Evolutionary conservation across 768 basidiomycete genomes (phyloP).

Genomic region (Termitomyces titanicus): DNA sequence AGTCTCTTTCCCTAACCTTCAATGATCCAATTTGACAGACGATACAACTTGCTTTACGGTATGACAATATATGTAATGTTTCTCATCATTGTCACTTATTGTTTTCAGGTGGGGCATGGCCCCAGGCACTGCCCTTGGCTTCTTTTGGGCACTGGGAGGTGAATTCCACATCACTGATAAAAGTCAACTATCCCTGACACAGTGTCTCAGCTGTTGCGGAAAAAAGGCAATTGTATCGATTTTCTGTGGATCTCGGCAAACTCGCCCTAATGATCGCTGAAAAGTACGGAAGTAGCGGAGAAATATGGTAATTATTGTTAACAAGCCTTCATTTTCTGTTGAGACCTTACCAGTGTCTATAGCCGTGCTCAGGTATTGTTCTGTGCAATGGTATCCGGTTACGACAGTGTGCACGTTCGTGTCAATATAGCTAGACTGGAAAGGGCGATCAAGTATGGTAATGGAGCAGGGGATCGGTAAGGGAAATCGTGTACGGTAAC

Average conservation of each 20-base stretch:
- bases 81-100: not conserved
- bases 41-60: conserved; percentile 63
- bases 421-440: conserved; percentile 58
- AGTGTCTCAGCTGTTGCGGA: conserved; percentile 49
- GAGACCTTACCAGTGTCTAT: conserved; percentile 4
- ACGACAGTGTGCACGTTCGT: conserved; percentile 62
- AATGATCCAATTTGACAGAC: conserved; percentile 36
- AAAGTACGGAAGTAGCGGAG: conserved; percentile 54
- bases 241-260: conserved; percentile 65
- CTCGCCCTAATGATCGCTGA: conserved; percentile 68
- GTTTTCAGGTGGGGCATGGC: conserved; percentile 57
- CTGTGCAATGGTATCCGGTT: conserved; percentile 61
- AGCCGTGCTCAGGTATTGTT: conserved; percentile 63
- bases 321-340: not conserved
- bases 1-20: not conserved
- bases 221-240: conserved; percentile 58
- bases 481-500: not conserved
- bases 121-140: conserved; percentile 64
- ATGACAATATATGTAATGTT: conserved; percentile 16
- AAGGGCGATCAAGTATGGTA: conserved; percentile 60
- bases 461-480: conserved; percentile 66
- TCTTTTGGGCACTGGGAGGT: conserved; percentile 73
- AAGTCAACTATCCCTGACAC: not conserved
- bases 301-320: conserved; percentile 52
- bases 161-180: not conserved